phyloP scores from a whole-genome alignment of 2,329 filamentous ascomycete species.

The Sarocladium strictum region DNA sequence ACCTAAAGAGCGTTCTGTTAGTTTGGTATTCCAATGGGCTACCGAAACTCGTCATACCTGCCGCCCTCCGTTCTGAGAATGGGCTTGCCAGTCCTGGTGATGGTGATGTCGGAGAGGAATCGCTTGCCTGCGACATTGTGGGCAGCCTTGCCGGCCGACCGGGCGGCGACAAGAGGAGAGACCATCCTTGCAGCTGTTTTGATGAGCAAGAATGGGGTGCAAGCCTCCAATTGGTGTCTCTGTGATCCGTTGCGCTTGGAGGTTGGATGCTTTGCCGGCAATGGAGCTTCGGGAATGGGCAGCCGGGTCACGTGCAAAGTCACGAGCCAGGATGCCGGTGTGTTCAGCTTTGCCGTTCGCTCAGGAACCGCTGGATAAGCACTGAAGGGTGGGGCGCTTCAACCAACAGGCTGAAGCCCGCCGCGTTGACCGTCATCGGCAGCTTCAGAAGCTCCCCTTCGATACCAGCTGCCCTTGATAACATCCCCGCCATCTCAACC shows the following conservation, averaged over 20 bases:
- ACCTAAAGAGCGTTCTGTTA: conserved; percentile 46
- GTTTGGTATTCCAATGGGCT: neutral
- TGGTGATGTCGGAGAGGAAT: conserved; percentile 73
- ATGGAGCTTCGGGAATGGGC: conserved; percentile 14
- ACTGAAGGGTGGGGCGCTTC: conserved; percentile 4
- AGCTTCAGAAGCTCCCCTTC: conserved; percentile 7
- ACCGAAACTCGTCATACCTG: conserved; percentile 53
- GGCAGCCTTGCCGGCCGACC: conserved; percentile 43
- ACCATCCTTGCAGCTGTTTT: conserved; percentile 40
- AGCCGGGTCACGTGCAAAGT: conserved; percentile 20
- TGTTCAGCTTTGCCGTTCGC: neutral
- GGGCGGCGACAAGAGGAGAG: conserved; percentile 50
- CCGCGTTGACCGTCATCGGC: conserved; percentile 10
- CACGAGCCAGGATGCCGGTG: conserved; percentile 13
- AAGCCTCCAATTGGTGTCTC: conserved; percentile 23
- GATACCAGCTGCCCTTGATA: neutral
- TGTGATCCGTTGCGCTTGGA: conserved; percentile 3
- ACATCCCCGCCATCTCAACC: neutral
- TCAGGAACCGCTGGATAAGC: neutral
- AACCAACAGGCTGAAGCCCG: conserved; percentile 8
- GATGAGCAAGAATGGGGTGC: conserved; percentile 23
- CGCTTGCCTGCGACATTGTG: conserved; percentile 44
- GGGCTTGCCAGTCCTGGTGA: conserved; percentile 93
- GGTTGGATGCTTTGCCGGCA: conserved; percentile 18
- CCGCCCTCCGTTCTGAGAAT: conserved; percentile 85